Conservation (phyloP, 2,329 filamentous ascomycete species). For the Diaporthe citrichinensis region DNA sequence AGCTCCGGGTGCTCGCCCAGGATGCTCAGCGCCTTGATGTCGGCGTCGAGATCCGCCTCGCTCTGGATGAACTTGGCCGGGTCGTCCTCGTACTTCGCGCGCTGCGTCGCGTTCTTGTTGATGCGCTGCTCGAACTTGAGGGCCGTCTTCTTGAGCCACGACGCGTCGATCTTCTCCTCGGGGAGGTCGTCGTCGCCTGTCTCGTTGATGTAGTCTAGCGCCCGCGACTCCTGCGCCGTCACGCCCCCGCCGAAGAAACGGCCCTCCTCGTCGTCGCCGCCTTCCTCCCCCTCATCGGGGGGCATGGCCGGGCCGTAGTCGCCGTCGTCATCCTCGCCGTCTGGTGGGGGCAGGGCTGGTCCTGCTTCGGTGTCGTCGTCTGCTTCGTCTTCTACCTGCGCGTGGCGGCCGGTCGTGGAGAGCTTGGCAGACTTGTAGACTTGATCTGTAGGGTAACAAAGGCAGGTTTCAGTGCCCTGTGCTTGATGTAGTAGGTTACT, state of each 20-base stretch:
- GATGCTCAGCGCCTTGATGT: constrained; percentile 89
- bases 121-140: constrained; percentile 92
- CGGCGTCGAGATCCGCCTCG: constrained; percentile 91
- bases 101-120: constrained; percentile 88
- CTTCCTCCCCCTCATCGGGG: constrained; percentile 62
- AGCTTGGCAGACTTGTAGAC: constrained; percentile 75
- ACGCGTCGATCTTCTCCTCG: constrained; percentile 83
- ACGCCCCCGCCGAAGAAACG: constrained; percentile 97
- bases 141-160: constrained; percentile 87
- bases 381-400: constrained; percentile 60
- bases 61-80: constrained; percentile 86
- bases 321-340: constrained; percentile 66
- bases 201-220: constrained; percentile 89
- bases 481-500: too few species aligned
- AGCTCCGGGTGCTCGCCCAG: constrained; percentile 88
- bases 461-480: not conserved
- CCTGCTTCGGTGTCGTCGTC: constrained; percentile 61
- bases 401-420: constrained; percentile 60
- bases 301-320: constrained; percentile 60
- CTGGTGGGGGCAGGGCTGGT: constrained; percentile 63
- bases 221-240: constrained; percentile 82
- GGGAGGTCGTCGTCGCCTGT: constrained; percentile 59
- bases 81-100: constrained; percentile 85
- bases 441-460: constrained; percentile 59
- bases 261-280: constrained; percentile 85